These are phyloP conservation scores for Heimioporus retisporus DNA, from an alignment of 1,284 basidiomycete species.

Conservation along the genomic window DNA sequence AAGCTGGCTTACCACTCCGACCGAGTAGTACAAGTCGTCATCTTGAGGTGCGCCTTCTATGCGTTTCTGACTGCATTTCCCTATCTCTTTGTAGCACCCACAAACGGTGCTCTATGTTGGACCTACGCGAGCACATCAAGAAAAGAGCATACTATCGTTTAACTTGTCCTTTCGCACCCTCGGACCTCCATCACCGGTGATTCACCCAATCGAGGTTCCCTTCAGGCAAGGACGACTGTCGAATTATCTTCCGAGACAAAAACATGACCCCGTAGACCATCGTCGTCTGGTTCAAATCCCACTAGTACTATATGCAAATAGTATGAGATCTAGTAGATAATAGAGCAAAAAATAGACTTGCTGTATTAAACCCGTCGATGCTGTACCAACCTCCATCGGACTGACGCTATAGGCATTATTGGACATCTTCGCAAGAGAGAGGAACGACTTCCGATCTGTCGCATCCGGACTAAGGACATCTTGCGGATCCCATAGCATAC, in stretches of 20 bases:
- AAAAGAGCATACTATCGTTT: conserved; percentile 92
- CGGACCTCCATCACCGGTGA: conserved; percentile 78
- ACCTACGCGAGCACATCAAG: conserved; percentile 92
- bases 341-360: conserved; percentile 44
- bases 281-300: conserved; percentile 89
- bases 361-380: conserved; percentile 71
- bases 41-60: conserved; percentile 79
- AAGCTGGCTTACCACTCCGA: conserved; percentile 63
- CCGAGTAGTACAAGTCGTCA: conserved; percentile 84
- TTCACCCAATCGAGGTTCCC: conserved; percentile 87
- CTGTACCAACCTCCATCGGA: conserved; percentile 79
- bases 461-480: conserved; percentile 74
- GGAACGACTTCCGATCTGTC: conserved; percentile 78
- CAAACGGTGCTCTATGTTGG: conserved; percentile 90
- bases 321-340: neutral
- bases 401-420: conserved; percentile 81
- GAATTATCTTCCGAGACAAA: conserved; percentile 86
- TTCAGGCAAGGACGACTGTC: conserved; percentile 93
- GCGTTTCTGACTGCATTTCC: conserved; percentile 80
- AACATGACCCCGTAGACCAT: conserved; percentile 94
- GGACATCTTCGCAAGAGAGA: conserved; percentile 90
- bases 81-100: conserved; percentile 78
- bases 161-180: conserved; percentile 79
- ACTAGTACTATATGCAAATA: conserved; percentile 70
- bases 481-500: conserved; percentile 61